Conservation (phyloP, 345 rosid genomes). For the Hibiscus tridactylites region DNA sequence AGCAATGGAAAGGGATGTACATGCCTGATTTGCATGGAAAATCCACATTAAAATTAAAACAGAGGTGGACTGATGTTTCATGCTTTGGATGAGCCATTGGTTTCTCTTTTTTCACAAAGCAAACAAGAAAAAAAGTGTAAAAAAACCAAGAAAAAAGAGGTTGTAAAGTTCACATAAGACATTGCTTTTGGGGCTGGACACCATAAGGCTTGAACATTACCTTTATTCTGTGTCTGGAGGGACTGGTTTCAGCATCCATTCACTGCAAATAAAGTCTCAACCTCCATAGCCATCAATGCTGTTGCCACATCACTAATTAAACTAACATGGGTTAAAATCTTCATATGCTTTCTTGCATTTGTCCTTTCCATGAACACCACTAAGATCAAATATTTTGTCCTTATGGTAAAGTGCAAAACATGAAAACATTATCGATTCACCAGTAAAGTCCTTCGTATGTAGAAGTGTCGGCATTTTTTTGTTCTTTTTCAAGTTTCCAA, state of each 20-base stretch:
- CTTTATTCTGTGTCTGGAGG: slow-evolving; percentile 8
- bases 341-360: neutral
- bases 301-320: slow-evolving; percentile 13
- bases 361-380: neutral
- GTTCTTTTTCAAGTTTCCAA: neutral
- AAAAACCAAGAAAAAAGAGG: slow-evolving; percentile 2
- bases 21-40: slow-evolving; percentile 27
- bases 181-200: slow-evolving; percentile 20
- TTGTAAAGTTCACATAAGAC: slow-evolving; percentile 17
- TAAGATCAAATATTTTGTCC: neutral
- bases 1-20: slow-evolving; percentile 18
- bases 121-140: neutral
- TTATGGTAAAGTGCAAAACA: neutral
- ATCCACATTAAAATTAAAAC: slow-evolving; percentile 8
- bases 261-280: too few relatives aligned
- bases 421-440: neutral
- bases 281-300: too few relatives aligned
- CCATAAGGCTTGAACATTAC: slow-evolving; percentile 17
- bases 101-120: neutral
- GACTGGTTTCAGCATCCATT: slow-evolving; percentile 12
- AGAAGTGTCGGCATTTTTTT: neutral
- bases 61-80: slow-evolving; percentile 8
- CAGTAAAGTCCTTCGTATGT: neutral
- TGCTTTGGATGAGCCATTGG: slow-evolving; percentile 12
- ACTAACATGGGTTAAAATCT: neutral